Conservation (phyloP, 1,284 basidiomycete species). For the Melampsora occidentalis region DNA sequence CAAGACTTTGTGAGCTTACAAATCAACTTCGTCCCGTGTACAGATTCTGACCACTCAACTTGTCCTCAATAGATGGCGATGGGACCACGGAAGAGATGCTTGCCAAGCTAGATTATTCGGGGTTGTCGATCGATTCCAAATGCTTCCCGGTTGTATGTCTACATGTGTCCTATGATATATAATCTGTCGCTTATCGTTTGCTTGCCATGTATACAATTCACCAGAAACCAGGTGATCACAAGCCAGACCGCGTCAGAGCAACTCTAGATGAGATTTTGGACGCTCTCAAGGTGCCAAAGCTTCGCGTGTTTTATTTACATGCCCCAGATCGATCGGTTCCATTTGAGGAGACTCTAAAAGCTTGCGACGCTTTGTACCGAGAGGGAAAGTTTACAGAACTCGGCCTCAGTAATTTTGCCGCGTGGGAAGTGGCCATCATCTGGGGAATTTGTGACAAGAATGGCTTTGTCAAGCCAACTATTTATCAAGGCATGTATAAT, state of each 20-base stretch:
- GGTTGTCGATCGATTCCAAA: conserved; percentile 14
- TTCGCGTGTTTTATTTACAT: conserved; percentile 41
- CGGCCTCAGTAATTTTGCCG: conserved; percentile 30
- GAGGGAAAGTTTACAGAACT: conserved; percentile 42
- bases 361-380: conserved; percentile 35
- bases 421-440: conserved; percentile 47
- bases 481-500: conserved; percentile 50
- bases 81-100: background rate
- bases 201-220: background rate
- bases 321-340: conserved; percentile 38
- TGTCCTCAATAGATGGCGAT: conserved; percentile 2
- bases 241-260: background rate
- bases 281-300: background rate
- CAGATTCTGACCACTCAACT: background rate
- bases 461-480: conserved; percentile 27
- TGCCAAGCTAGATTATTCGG: background rate
- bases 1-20: conserved; percentile 48
- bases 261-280: background rate
- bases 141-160: conserved; percentile 1
- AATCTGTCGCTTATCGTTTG: background rate
- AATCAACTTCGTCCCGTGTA: background rate
- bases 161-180: background rate
- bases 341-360: conserved; percentile 23
- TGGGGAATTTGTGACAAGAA: conserved; percentile 45
- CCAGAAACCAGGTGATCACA: conserved; percentile 19